Evolutionary conservation across 164 flowering plant genomes (phyloP).

Genomic region (Nelumbo lutea): DNA sequence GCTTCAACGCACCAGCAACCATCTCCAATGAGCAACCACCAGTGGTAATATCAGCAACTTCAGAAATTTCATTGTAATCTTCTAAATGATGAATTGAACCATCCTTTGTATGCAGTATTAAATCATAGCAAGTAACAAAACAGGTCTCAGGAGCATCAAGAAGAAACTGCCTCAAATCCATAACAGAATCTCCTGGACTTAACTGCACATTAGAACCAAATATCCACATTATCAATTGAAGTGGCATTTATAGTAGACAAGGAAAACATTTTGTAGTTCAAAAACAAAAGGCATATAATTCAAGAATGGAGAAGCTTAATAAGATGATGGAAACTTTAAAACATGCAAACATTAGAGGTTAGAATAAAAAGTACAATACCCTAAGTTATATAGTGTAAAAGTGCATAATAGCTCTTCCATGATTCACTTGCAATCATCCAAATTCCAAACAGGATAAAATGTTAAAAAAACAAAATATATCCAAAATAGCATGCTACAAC

Average conservation of each 20-base stretch:
- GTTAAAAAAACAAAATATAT: no score
- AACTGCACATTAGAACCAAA: conserved; percentile 43
- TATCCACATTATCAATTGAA: background rate
- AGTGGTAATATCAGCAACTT: conserved; percentile 88
- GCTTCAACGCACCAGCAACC: conserved; percentile 65
- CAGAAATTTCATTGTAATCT: conserved; percentile 93
- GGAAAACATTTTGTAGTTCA: background rate
- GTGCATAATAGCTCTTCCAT: no score
- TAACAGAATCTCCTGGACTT: conserved; percentile 96
- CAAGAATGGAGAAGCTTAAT: background rate
- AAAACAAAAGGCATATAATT: background rate
- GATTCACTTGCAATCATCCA: no score
- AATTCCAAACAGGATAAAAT: no score
- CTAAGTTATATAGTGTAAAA: no score
- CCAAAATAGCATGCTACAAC: background rate
- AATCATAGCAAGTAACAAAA: conserved; percentile 87
- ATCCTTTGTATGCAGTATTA: conserved; percentile 77
- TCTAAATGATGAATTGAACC: conserved; percentile 76
- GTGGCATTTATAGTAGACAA: background rate
- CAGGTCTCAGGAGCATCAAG: conserved; percentile 98
- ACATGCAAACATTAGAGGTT: no score
- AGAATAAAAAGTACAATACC: no score
- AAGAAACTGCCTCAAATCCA: conserved; percentile 97
- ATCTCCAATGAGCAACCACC: conserved; percentile 93
- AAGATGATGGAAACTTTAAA: no score